Percentiles rank a stretch among this genome's conserved stretches.
Evolutionary conservation across 441 rosid genomes (phyloP).

Genomic region (Erysimum cheiri): DNA sequence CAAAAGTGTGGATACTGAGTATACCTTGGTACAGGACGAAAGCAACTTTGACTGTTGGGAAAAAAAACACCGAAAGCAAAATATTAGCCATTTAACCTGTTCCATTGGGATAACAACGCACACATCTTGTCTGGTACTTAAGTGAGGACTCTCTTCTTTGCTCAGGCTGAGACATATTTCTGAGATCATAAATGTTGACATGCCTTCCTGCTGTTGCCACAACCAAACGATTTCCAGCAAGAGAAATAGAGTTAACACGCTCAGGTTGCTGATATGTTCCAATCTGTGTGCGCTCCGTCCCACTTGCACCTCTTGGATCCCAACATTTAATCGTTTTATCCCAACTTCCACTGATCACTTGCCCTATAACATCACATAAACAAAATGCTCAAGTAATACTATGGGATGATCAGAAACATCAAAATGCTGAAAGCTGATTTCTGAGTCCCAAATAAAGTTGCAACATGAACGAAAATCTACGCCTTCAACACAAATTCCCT

Average conservation of each 20-base stretch:
- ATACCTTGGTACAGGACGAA: conserved; percentile 1
- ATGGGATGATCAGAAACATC: conserved; percentile 3
- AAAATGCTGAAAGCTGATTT: background rate
- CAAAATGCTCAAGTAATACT: conserved; percentile 6
- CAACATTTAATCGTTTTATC: conserved; percentile 93
- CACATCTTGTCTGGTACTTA: conserved; percentile 93
- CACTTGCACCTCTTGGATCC: conserved; percentile 99
- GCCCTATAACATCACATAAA: conserved; percentile 55
- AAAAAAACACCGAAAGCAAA: background rate
- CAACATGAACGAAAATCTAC: background rate
- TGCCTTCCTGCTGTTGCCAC: conserved; percentile 95
- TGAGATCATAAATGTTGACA: conserved; percentile 87
- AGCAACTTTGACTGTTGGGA: conserved; percentile 1
- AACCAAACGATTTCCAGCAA: conserved; percentile 84
- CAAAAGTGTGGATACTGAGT: conserved; percentile 6
- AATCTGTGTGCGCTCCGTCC: conserved; percentile 83
- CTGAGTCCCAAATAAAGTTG: background rate
- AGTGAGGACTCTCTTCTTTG: conserved; percentile 93
- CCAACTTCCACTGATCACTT: conserved; percentile 97
- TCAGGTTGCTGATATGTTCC: conserved; percentile 91
- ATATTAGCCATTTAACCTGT: conserved; percentile 56
- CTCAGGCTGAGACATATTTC: conserved; percentile 98
- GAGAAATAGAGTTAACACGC: conserved; percentile 88
- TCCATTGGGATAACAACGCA: conserved; percentile 92
- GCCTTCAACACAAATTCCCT: background rate